These are phyloP conservation scores for Cicer arietinum DNA, from an alignment of 306 rosid species.

Conservation along the genomic window DNA sequence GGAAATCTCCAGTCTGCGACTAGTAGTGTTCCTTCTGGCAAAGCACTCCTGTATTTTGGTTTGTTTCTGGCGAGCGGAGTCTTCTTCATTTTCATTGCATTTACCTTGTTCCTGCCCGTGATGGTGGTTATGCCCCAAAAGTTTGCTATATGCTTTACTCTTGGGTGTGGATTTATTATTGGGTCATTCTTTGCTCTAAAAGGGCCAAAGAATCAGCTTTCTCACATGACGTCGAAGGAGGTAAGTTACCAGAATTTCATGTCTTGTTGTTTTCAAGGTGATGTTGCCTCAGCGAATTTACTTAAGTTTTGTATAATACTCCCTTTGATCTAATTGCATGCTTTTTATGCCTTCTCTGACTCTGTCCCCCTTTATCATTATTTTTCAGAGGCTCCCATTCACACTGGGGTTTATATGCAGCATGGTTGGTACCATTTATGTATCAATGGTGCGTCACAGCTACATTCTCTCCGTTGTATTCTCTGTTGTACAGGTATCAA, in stretches of 20 bases:
- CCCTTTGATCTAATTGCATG: slow-evolving; percentile 32
- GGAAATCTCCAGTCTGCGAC: slow-evolving; percentile 87
- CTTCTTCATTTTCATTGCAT: slow-evolving; percentile 86
- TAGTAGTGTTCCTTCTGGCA: slow-evolving; percentile 83
- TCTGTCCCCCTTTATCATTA: slow-evolving; percentile 20
- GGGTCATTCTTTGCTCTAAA: slow-evolving; percentile 86
- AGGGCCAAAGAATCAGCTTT: slow-evolving; percentile 83
- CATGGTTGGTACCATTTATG: slow-evolving; percentile 89
- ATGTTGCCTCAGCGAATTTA: slow-evolving; percentile 10
- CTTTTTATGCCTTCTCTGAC: slow-evolving; percentile 38
- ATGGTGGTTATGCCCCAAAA: slow-evolving; percentile 95
- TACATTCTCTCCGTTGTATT: slow-evolving; percentile 86
- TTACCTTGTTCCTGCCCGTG: slow-evolving; percentile 90
- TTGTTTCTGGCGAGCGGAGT: slow-evolving; percentile 81
- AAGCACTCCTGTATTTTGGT: slow-evolving; percentile 87
- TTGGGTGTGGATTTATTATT: slow-evolving; percentile 85
- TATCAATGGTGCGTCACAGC: slow-evolving; percentile 93
- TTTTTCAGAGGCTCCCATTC: slow-evolving; percentile 87
- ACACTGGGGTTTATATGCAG: slow-evolving; percentile 79
- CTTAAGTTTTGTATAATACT: slow-evolving; percentile 8
- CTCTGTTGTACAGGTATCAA: slow-evolving; percentile 86
- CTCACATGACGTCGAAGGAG: slow-evolving; percentile 87
- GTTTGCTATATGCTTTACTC: slow-evolving; percentile 91
- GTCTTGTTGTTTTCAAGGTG: slow-evolving; percentile 15
- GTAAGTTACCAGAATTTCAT: slow-evolving; percentile 48